Percentiles rank a stretch among this genome's conserved stretches.
These are phyloP conservation scores for Cladosporium sphaerospermum DNA, from an alignment of 2,329 filamentous ascomycete genomes.

Conservation along the genomic window DNA sequence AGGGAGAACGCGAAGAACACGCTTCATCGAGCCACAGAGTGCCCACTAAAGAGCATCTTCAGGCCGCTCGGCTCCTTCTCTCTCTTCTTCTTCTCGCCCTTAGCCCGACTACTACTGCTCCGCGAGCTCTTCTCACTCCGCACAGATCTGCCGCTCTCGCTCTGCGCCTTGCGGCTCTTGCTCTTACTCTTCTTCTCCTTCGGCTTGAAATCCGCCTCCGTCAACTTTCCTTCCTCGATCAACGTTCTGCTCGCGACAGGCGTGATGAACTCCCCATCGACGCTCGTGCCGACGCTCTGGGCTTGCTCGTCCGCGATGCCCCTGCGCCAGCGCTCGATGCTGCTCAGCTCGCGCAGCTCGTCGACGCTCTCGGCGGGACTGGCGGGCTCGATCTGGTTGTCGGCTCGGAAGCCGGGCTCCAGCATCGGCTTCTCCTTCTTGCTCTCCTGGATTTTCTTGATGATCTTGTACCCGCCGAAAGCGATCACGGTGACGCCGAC, in stretches of 20 bases:
- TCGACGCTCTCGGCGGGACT: slow-evolving; percentile 39
- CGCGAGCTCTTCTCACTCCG: slow-evolving; percentile 7
- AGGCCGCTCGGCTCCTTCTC: slow-evolving; percentile 39
- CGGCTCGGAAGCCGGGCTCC: slow-evolving; percentile 1
- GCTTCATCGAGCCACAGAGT: slow-evolving; percentile 2
- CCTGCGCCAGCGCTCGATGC: slow-evolving; percentile 57
- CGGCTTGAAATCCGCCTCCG: slow-evolving; percentile 41
- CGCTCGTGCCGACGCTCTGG: slow-evolving; percentile 51
- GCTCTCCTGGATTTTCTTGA: slow-evolving; percentile 67
- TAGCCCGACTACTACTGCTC: slow-evolving; percentile 11
- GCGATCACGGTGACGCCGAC: slow-evolving; percentile 93
- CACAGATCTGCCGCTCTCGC: slow-evolving; percentile 11
- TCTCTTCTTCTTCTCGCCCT: slow-evolving; percentile 18
- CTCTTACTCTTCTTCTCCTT: slow-evolving; percentile 26
- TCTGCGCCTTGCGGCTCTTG: slow-evolving; percentile 1
- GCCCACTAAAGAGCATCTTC: slow-evolving; percentile 36
- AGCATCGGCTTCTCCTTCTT: slow-evolving; percentile 27
- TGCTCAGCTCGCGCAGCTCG: slow-evolving; percentile 51
- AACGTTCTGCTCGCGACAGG: slow-evolving; percentile 46
- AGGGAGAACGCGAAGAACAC: neutral
- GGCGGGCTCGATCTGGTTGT: slow-evolving; percentile 11
- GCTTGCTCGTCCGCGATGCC: slow-evolving; percentile 56
- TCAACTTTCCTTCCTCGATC: slow-evolving; percentile 40
- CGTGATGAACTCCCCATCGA: slow-evolving; percentile 61
- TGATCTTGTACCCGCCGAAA: slow-evolving; percentile 94